Evolutionary conservation across 2,329 filamentous ascomycete species (phyloP), one percentile per base, ranked within the genome.

Genomic region (Monilinia vaccinii-corymbosi): DNA sequence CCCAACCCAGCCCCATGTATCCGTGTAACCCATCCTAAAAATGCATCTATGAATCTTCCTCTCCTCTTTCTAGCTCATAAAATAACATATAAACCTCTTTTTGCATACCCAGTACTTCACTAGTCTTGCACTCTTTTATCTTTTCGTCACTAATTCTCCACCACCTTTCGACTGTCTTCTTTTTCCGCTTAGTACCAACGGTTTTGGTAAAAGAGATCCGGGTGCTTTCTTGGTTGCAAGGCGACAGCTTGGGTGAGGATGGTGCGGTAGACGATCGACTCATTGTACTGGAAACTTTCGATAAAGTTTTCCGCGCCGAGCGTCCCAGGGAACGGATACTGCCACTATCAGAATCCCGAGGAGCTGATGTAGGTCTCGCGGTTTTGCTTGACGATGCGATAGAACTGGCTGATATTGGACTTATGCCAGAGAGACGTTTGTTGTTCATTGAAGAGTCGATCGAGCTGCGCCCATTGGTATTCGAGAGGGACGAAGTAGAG

Each of bases 101-200:
- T 75, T 97, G 91, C 91, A 97, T 96, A 9, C 85, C 84, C 61
- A 99, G 74, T 8, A 99, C 91, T 67, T 99, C 94, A 58, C 81
- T 84, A 7, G 92, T 97, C 77, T 92, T 96, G 66, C 91, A 88
- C 74, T 97, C 93, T 71, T 93, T 94, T 69, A 97, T 84, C 74
- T 95, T 96, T 66, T 99, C 94, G 72, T 99, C 94, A 65, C 92
- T 97, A 66, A 99, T 96, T 40, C 94, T 85, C 94, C 94, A 99
- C 94, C 94, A 99, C 45, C 88, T 85, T 70, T 95, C 87, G 48
- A 80, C 81, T 14, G 77, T 74, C 69, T 83, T 85, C 66, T 80
- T 82, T 62, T 81, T 83, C 66, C 82, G 85, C 64, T 77, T 82
- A 40, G 79, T 58, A 16, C 63, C 53, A 6, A 60, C 51, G 14